Base-by-base conservation (phyloP, 2,329 filamentous ascomycete genomes). In the Phialophora verrucosa region DNA sequence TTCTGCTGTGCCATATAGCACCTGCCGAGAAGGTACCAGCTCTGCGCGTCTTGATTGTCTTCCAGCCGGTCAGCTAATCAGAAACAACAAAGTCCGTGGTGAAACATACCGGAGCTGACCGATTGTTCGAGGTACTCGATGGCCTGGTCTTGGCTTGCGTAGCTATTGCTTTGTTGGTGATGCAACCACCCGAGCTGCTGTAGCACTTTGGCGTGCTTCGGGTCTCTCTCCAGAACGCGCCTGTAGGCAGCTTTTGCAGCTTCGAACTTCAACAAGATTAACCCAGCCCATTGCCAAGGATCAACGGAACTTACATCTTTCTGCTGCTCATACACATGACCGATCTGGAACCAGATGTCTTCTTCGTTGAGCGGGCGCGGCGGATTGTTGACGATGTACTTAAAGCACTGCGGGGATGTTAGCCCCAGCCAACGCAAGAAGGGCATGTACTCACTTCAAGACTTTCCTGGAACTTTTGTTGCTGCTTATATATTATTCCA, bases 1-100 rank as follows among this genome's bases (percentile, higher is more conserved):
- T 98, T 98, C 78, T 97, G 92, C 80, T 97, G 94, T 71, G 94
- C 96, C 95, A 99, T 98, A 84, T 98, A 99, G 83, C 95, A 98
- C 73, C 95, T 89, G 51, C 95, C 95, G 59, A 99, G 88, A 31
- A 99, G 86, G 79, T 99, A 99, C 95, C 95, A 99, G 81, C 94
- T 98, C 80, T 98, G 95, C 27, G 95, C 93, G 80, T 98, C 95
- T 71, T 85, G 91, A 80, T 96, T 93, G 76, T 99, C 94, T 94
- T 63, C n/a, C 32, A 67, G 25, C 25, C 50, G 56, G 29, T 65
- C 35, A 57, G 49, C 49, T 25, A 10, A 32, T 27, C 8, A 23
- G 38, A 3, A 20, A 54, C 54, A 25, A 25, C 49, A 54, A 53
- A 29, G 27, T 47, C 25, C 10, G 17, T 4, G 11, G 60, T n/a